Percentiles rank a stretch among this genome's conserved stretches.
Evolutionary conservation across 73 alveolate genomes (phyloP).

Genomic region (Blepharisma stoltei): DNA sequence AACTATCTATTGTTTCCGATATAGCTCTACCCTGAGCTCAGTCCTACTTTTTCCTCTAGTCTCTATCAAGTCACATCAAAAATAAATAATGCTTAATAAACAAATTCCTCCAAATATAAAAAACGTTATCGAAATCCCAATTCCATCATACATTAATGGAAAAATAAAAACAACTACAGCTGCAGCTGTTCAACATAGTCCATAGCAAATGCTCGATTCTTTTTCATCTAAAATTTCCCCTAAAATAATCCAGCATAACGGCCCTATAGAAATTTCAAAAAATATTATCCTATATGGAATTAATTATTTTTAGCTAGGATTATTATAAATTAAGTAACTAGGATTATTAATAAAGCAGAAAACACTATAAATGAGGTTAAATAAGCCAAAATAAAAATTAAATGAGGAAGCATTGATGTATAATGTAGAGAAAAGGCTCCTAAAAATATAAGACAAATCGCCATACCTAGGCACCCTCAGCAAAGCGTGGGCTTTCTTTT

Average conservation of each 20-base stretch:
- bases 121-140: background rate
- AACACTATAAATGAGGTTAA: no score
- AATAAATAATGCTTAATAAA: no score
- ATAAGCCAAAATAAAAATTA: background rate
- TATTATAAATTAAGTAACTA: no score
- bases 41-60: no score
- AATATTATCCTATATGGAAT: no score
- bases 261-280: slow-evolving; percentile 7
- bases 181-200: background rate
- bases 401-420: background rate
- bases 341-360: no score
- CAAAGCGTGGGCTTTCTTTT: background rate
- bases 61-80: no score
- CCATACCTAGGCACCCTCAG: background rate
- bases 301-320: no score
- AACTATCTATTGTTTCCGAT: no score
- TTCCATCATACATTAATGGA: background rate
- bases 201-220: background rate
- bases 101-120: background rate
- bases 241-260: slow-evolving; percentile 14
- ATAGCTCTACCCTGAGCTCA: no score
- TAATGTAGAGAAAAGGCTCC: background rate
- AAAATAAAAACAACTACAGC: background rate
- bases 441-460: background rate
- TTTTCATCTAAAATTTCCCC: slow-evolving; percentile 15